Evolutionary conservation across 805 yeast species (phyloP).

Genomic region (Suhomyces sp.): DNA sequence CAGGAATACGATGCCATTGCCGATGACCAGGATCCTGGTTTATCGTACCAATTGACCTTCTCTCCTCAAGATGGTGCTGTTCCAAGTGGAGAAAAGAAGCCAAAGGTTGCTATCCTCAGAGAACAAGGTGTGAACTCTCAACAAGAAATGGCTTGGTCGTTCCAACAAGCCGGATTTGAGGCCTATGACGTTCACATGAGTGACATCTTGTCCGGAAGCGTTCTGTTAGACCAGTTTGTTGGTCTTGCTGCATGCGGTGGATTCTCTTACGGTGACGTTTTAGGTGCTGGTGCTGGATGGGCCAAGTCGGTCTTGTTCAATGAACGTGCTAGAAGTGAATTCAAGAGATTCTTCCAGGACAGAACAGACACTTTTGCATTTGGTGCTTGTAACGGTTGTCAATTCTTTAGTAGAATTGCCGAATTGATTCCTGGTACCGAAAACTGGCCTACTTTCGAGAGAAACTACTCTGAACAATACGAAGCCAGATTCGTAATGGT

Average conservation of each 20-base stretch:
- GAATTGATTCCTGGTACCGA: slow-evolving; percentile 89
- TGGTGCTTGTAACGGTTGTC: slow-evolving; percentile 99
- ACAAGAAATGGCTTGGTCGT: slow-evolving; percentile 97
- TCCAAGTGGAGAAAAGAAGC: slow-evolving; percentile 36
- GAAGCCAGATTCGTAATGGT: slow-evolving; percentile 94
- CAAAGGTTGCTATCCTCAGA: slow-evolving; percentile 92
- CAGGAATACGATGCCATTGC: slow-evolving; percentile 74
- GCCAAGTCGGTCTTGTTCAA: slow-evolving; percentile 92
- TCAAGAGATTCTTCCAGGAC: slow-evolving; percentile 74
- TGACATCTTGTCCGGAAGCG: slow-evolving; percentile 74
- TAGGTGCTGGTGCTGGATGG: slow-evolving; percentile 99
- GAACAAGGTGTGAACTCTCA: slow-evolving; percentile 99
- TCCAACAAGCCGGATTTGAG: slow-evolving; percentile 91
- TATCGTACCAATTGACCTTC: slow-evolving; percentile 74
- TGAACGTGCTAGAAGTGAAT: slow-evolving; percentile 70
- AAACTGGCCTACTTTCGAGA: slow-evolving; percentile 93
- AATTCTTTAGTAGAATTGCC: slow-evolving; percentile 84
- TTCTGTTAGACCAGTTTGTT: slow-evolving; percentile 71
- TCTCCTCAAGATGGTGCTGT: slow-evolving; percentile 51
- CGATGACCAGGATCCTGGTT: slow-evolving; percentile 89
- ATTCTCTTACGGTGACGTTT: slow-evolving; percentile 96
- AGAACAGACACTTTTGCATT: slow-evolving; percentile 92
- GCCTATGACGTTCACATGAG: slow-evolving; percentile 97
- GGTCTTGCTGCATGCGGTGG: slow-evolving; percentile 99
- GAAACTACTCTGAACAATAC: slow-evolving; percentile 88